Conservation (phyloP, 306 rosid genomes). For the Medicago lupulina region DNA sequence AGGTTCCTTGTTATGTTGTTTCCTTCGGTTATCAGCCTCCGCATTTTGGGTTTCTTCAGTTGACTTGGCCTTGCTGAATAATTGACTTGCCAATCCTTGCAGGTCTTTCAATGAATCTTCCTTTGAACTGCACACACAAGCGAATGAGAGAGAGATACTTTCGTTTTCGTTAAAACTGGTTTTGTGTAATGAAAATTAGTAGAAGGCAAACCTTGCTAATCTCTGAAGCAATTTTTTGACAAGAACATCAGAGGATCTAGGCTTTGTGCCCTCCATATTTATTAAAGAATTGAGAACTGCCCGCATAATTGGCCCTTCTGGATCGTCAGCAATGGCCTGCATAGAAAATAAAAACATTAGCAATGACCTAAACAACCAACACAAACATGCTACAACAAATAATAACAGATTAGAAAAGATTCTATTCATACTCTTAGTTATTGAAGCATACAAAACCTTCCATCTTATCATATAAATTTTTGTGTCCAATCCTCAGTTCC, state of each 20-base stretch:
- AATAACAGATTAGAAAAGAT: constrained; percentile 11
- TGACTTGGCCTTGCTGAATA: constrained; percentile 60
- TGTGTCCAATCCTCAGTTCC: neutral
- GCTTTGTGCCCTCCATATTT: constrained; percentile 76
- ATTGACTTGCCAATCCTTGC: constrained; percentile 68
- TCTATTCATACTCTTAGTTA: constrained; percentile 15
- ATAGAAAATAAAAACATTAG: constrained; percentile 28
- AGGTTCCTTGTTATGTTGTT: constrained; percentile 68
- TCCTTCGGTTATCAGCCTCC: constrained; percentile 62
- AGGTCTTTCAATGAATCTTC: constrained; percentile 83
- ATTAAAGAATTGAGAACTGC: constrained; percentile 68
- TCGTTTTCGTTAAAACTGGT: constrained; percentile 11
- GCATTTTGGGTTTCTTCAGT: constrained; percentile 59
- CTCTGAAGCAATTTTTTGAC: constrained; percentile 77
- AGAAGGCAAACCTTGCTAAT: constrained; percentile 73
- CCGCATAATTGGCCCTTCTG: constrained; percentile 62
- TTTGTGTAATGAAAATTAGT: neutral
- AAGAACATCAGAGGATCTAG: constrained; percentile 80
- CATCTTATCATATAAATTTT: neutral
- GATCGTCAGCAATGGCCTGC: constrained; percentile 76
- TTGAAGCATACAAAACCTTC: constrained; percentile 7
- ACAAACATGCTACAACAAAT: neutral
- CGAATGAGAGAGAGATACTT: constrained; percentile 13
- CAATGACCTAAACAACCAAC: neutral
- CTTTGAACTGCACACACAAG: constrained; percentile 65